Conservation (phyloP, 2,329 filamentous ascomycete genomes). For the Trichoderma semiorbis region DNA sequence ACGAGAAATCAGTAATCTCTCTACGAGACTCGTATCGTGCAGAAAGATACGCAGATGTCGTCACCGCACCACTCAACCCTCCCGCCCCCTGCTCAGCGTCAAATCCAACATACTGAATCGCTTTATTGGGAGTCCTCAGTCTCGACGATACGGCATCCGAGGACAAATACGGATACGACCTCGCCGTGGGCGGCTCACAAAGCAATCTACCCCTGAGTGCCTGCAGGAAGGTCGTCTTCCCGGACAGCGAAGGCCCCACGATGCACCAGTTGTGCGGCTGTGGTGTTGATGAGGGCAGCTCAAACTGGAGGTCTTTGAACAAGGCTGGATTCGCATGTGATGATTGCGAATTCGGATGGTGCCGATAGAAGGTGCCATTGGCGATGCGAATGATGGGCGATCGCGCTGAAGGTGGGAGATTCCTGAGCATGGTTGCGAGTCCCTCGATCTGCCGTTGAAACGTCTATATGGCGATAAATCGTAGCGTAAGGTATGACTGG, state of each 20-base stretch:
- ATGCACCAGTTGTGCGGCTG: slow-evolving; percentile 72
- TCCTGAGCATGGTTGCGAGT: slow-evolving; percentile 30
- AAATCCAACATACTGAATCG: slow-evolving; percentile 89
- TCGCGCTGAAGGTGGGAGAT: slow-evolving; percentile 32
- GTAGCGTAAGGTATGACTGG: neutral
- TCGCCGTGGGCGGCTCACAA: slow-evolving; percentile 69
- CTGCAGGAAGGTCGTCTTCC: slow-evolving; percentile 80
- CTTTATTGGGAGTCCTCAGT: slow-evolving; percentile 58
- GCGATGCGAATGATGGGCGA: slow-evolving; percentile 66
- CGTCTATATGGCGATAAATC: neutral
- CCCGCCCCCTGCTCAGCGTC: slow-evolving; percentile 62
- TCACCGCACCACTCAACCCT: slow-evolving; percentile 49
- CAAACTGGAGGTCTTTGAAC: slow-evolving; percentile 68
- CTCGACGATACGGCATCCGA: slow-evolving; percentile 54
- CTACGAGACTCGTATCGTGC: slow-evolving; percentile 85
- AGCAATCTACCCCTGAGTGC: slow-evolving; percentile 73
- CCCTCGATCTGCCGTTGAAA: neutral
- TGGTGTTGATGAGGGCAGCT: slow-evolving; percentile 56
- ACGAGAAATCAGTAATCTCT: slow-evolving; percentile 83
- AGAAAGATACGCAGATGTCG: slow-evolving; percentile 76
- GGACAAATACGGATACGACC: slow-evolving; percentile 75
- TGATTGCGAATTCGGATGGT: slow-evolving; percentile 58
- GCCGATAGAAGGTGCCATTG: slow-evolving; percentile 79
- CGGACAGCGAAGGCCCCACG: slow-evolving; percentile 72
- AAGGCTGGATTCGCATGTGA: slow-evolving; percentile 63